Evolutionary conservation across 2,329 filamentous ascomycete species (phyloP).

Genomic region (Scleromitrula shiraiana): DNA sequence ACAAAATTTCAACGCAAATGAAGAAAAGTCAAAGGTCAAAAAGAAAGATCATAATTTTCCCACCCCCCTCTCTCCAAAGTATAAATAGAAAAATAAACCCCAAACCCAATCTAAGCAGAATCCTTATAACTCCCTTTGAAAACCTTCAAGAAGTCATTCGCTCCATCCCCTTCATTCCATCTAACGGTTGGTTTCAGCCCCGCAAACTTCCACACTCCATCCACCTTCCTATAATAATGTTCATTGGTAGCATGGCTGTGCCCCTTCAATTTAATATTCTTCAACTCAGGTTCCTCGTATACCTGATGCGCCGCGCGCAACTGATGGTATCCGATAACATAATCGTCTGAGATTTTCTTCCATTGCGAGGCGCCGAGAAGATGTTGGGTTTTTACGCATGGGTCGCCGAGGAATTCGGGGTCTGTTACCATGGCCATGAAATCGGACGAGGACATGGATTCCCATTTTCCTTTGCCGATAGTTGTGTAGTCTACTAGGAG

Average conservation of each 20-base stretch:
- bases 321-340: constrained; percentile 43
- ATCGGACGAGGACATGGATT: constrained; percentile 52
- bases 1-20: too few relatives aligned
- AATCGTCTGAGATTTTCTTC: constrained; percentile 48
- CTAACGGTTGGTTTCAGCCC: constrained; percentile 23
- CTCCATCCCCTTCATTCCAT: constrained; percentile 20
- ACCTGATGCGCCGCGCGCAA: constrained; percentile 21
- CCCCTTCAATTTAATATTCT: constrained; percentile 19
- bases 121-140: constrained; percentile 20
- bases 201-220: constrained; percentile 27
- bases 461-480: constrained; percentile 53
- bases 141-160: constrained; percentile 23
- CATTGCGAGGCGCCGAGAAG: constrained; percentile 53
- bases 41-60: too few relatives aligned
- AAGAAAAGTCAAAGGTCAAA: too few relatives aligned
- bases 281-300: constrained; percentile 15
- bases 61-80: too few relatives aligned
- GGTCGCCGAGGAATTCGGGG: constrained; percentile 50
- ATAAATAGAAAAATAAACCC: too few relatives aligned
- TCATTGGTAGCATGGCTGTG: constrained; percentile 25
- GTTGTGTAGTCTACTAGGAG: constrained; percentile 53
- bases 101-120: background rate
- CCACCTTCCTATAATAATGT: constrained; percentile 23
- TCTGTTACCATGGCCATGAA: constrained; percentile 53
- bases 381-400: constrained; percentile 56